Evolutionary conservation across 75 land plant species (phyloP).

Genomic region (Azolla pinnata): DNA sequence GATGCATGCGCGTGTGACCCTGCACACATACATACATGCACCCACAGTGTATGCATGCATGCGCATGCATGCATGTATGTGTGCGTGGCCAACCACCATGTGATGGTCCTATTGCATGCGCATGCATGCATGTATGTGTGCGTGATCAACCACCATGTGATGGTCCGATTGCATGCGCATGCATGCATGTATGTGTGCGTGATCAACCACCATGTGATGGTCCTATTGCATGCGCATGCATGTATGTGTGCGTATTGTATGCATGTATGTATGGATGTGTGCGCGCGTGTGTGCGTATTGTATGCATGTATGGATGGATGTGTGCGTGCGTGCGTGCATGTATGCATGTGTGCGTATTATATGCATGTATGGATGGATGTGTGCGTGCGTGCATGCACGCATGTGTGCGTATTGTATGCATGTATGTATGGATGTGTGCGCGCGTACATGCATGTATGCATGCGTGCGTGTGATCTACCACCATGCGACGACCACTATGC

Average conservation of each 20-base stretch:
- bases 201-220: neutral
- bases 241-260: neutral
- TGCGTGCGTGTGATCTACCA: neutral
- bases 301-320: neutral
- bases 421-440: neutral
- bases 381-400: neutral
- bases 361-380: too few relatives aligned
- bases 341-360: neutral
- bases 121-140: neutral
- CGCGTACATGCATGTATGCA: neutral
- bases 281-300: neutral
- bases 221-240: neutral
- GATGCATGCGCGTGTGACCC: neutral
- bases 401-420: neutral
- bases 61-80: neutral
- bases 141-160: neutral
- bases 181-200: neutral
- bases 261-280: neutral
- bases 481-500: too few relatives aligned
- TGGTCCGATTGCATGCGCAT: neutral
- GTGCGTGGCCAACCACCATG: neutral
- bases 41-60: neutral
- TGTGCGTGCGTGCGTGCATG: neutral
- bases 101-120: neutral
- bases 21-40: neutral